A percentile compares a stretch with the other conserved stretches of the same genome.
phyloP scores from a whole-genome alignment of 2,329 filamentous ascomycete genomes.

The Aspergillus sp. region DNA sequence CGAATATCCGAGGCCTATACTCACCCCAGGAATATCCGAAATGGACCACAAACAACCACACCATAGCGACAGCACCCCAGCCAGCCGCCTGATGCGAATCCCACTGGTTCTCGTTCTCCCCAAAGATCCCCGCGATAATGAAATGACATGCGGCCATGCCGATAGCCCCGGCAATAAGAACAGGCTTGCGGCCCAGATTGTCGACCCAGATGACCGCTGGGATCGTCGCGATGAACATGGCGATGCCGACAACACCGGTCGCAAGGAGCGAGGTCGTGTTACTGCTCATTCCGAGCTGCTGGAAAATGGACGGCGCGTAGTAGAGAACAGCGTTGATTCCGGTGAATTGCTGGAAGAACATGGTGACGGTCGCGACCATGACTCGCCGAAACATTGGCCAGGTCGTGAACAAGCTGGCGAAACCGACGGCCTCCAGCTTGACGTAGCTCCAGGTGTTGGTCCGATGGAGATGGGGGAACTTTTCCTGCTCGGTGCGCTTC shows the following conservation, averaged over 20 bases:
- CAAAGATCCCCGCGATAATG: slow-evolving; percentile 66
- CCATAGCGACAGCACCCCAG: slow-evolving; percentile 58
- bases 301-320: slow-evolving; percentile 34
- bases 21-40: slow-evolving; percentile 70
- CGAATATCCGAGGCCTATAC: background rate
- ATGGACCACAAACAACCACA: slow-evolving; percentile 68
- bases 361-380: slow-evolving; percentile 24
- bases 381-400: slow-evolving; percentile 27
- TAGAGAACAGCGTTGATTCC: slow-evolving; percentile 46
- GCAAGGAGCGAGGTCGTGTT: slow-evolving; percentile 20
- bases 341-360: slow-evolving; percentile 48
- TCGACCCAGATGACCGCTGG: slow-evolving; percentile 33
- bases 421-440: slow-evolving; percentile 58
- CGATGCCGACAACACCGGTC: background rate
- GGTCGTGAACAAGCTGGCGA: slow-evolving; percentile 28
- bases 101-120: slow-evolving; percentile 60
- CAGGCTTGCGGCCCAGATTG: slow-evolving; percentile 28
- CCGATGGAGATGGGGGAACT: slow-evolving; percentile 64
- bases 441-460: slow-evolving; percentile 62
- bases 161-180: slow-evolving; percentile 50
- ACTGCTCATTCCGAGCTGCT: slow-evolving; percentile 22
- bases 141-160: slow-evolving; percentile 68
- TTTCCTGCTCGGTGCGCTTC: slow-evolving; percentile 64
- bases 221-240: slow-evolving; percentile 16
- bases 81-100: slow-evolving; percentile 56